These are phyloP conservation scores for Coprinopsis sp. DNA, from an alignment of 768 basidiomycete species.

Conservation along the genomic window DNA sequence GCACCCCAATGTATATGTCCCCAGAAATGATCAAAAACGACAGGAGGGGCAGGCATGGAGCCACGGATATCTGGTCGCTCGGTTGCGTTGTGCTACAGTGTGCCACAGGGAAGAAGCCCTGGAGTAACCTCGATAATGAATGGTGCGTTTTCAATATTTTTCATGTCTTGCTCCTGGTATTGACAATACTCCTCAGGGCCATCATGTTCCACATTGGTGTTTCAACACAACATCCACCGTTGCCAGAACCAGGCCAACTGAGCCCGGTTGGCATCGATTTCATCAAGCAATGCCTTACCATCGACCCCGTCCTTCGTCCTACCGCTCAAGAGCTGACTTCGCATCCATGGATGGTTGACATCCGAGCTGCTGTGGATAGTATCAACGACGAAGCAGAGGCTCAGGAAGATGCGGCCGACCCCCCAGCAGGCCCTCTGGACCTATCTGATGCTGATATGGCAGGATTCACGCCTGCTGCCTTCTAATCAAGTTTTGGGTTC, in stretches of 20 bases:
- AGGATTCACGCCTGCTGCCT: no score
- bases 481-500: no score
- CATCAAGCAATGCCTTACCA: constrained; percentile 85
- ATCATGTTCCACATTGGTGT: constrained; percentile 99
- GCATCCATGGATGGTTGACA: constrained; percentile 87
- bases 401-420: constrained; percentile 40
- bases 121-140: constrained; percentile 99
- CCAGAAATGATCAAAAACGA: constrained; percentile 98
- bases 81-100: constrained; percentile 98
- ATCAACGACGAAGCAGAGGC: constrained; percentile 67
- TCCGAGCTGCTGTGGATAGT: constrained; percentile 55
- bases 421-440: constrained; percentile 42
- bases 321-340: constrained; percentile 80
- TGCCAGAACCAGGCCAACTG: constrained; percentile 88
- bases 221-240: constrained; percentile 91
- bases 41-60: constrained; percentile 79
- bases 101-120: constrained; percentile 94
- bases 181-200: constrained; percentile 55
- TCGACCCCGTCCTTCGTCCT: constrained; percentile 81
- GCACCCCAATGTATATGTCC: constrained; percentile 99
- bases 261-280: constrained; percentile 89
- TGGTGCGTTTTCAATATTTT: constrained; percentile 52
- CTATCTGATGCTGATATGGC: no score
- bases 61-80: constrained; percentile 98
- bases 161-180: not conserved